Base-by-base conservation (phyloP, 108 stramenopile genomes). In the Pseudonitzschia multiseries region DNA sequence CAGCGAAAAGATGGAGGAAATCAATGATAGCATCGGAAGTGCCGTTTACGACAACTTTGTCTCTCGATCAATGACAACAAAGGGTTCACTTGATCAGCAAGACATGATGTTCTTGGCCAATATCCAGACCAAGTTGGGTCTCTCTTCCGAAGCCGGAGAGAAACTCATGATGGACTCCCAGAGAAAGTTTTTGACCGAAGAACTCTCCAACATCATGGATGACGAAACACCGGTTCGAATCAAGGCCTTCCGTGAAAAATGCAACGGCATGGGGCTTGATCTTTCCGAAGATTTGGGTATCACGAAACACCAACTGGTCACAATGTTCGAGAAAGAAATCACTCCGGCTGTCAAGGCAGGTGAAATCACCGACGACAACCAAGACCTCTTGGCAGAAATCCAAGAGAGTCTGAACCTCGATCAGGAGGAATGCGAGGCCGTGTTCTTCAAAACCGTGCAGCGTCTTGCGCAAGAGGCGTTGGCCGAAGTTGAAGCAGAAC, bases 31-130 rank as follows among this genome's bases (percentile, higher is more conserved):
- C 68, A 94, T 96, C 54, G 93, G 89, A 27, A 76, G 78, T 31
- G 82, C 87, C 64, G 90, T 96, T 32, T 96, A 92, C 76, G 93
- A 94, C 77, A 96, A 96, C 80, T 92, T 87, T 77, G 83, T 96
- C 22, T 79, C 85, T 24, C 84, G 91, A 65, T 68, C 89, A 14
- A 85, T 96, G 83, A 74, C 77, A 31, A 84, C 81, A 32, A 96
- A 96, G 88, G 89, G 85, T 2, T 65, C 86, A 18, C 72, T 96
- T 57, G 95, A 96, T 69, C 93, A 96, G 77, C 95, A 96, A 76
- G 95, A 96, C 57, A 93, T 96, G 91, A 96, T 96, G 95, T 91
- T 92, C 84, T 82, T 96, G 22, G 90, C 90, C 17, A 92, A 91
- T 66, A 92, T 96, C 32, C 91, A 94, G 72, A 79, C 68, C 28